These are phyloP conservation scores for Ustanciosporium gigantosporum DNA, from an alignment of 1,284 basidiomycete species.

Conservation along the genomic window DNA sequence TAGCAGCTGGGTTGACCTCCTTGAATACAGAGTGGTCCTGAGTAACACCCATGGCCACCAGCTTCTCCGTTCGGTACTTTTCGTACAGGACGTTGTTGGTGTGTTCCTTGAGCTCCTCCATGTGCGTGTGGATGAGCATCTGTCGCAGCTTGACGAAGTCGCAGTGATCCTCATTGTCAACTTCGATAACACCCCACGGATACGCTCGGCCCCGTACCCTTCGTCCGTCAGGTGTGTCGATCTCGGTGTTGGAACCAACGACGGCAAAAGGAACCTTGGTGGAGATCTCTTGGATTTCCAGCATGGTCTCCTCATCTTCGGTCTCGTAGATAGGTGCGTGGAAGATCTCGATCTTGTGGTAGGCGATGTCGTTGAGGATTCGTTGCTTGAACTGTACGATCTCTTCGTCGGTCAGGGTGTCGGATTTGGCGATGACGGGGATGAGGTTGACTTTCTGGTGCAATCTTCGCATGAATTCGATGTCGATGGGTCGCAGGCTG, in stretches of 20 bases:
- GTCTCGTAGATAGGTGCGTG: conserved; percentile 52
- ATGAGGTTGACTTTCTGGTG: conserved; percentile 60
- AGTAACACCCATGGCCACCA: conserved; percentile 54
- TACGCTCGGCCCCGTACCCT: conserved; percentile 58
- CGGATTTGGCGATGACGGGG: conserved; percentile 60
- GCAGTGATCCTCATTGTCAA: conserved; percentile 60
- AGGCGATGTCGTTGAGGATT: conserved; percentile 56
- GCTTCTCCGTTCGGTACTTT: conserved; percentile 57
- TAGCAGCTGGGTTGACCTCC: conserved; percentile 55
- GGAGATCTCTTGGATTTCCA: conserved; percentile 58
- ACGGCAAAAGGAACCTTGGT: conserved; percentile 59
- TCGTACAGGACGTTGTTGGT: conserved; percentile 58
- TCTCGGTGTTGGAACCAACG: conserved; percentile 56
- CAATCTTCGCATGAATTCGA: conserved; percentile 59
- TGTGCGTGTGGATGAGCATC: conserved; percentile 61
- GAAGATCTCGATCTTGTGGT: conserved; percentile 60
- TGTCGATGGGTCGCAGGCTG: conserved; percentile 57
- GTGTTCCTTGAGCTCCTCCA: conserved; percentile 61
- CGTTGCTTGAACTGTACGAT: conserved; percentile 56
- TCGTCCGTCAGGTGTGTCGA: conserved; percentile 57
- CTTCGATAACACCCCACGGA: conserved; percentile 60
- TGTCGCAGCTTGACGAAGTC: conserved; percentile 62
- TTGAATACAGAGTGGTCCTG: conserved; percentile 60
- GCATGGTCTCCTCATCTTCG: conserved; percentile 59
- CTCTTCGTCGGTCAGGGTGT: conserved; percentile 58